Percentiles rank a stretch among this genome's conserved stretches.
phyloP scores from a whole-genome alignment of 2,329 filamentous ascomycete genomes.

The Arthrobotrys musiformis region DNA sequence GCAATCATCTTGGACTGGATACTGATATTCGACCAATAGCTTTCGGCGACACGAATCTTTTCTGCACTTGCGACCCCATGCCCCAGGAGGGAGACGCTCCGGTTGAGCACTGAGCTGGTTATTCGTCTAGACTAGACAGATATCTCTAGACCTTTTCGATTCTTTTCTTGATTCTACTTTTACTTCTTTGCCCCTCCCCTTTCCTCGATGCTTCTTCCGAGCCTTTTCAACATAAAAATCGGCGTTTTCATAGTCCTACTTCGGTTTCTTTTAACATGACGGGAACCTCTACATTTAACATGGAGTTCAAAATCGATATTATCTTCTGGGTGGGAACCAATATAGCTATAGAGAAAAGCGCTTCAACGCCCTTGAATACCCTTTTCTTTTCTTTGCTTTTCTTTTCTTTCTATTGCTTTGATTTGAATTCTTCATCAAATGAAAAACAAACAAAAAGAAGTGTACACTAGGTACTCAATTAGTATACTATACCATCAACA shows the following conservation, averaged over 20 bases:
- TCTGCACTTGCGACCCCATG: constrained; percentile 92
- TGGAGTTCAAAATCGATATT: constrained; percentile 53
- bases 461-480: constrained; percentile 16
- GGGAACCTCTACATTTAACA: constrained; percentile 55
- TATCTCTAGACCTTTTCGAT: background rate
- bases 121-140: background rate
- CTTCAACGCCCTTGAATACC: constrained; percentile 34
- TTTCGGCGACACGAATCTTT: constrained; percentile 90
- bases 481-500: background rate
- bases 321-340: constrained; percentile 22
- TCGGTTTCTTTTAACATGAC: constrained; percentile 49
- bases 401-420: background rate
- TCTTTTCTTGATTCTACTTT: too few relatives aligned
- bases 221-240: background rate
- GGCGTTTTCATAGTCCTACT: constrained; percentile 25
- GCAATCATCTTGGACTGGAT: background rate
- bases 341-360: constrained; percentile 48
- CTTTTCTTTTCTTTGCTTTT: background rate
- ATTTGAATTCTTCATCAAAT: background rate
- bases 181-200: too few relatives aligned
- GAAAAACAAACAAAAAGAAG: background rate
- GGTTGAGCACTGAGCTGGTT: constrained; percentile 14
- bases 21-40: constrained; percentile 66
- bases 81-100: constrained; percentile 65
- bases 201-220: background rate